Percentiles rank a stretch among this genome's conserved stretches.
Conservation (phyloP, 176 grass and related monocot genomes). For the Hordeum vulgare region MorexV3_pseudomolecules_assembly NC_058523.1:22790999-22791498, state of each 20-base stretch:
- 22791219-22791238: neutral
- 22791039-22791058: neutral
- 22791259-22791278: neutral
- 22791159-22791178: neutral
- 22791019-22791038: neutral
- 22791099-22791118: neutral
- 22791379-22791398: neutral
- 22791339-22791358: neutral
- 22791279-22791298: neutral
- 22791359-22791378: neutral
- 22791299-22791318: neutral
- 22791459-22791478: too few species aligned
- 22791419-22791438: neutral
- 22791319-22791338: neutral
- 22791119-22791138: neutral
- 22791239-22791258: neutral
- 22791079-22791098: neutral
- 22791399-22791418: neutral
- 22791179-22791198: neutral
- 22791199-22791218: neutral
- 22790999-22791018: neutral
- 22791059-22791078: neutral
- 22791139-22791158: too few species aligned
- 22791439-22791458: neutral
- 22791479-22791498: too few species aligned